phyloP scores from a whole-genome alignment of 2,329 filamentous ascomycete species.

The Clarireedia sp. region DNA sequence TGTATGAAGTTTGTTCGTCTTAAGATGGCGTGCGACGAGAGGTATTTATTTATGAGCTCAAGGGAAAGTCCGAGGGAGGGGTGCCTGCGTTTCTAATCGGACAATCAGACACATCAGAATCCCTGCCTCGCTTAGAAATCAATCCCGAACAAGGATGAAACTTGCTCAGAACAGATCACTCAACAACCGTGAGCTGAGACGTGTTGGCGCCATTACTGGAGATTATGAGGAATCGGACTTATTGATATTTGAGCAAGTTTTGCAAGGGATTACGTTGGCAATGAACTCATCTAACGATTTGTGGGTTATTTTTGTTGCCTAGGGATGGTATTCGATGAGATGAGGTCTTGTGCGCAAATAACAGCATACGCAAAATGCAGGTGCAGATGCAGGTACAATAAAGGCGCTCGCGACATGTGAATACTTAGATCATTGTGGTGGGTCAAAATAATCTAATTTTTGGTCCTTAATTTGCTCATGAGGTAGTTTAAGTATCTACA shows the following conservation, averaged over 20 bases:
- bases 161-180: conserved; percentile 8
- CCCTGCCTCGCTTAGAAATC: conserved; percentile 7
- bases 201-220: background rate
- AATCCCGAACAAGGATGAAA: conserved; percentile 7
- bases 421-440: background rate
- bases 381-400: background rate
- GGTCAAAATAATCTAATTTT: background rate
- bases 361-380: background rate
- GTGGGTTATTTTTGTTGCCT: too few species aligned
- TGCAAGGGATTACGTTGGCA: background rate
- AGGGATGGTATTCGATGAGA: background rate
- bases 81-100: background rate
- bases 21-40: background rate
- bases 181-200: background rate
- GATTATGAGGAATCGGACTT: background rate
- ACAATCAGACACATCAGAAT: background rate
- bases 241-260: background rate
- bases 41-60: background rate
- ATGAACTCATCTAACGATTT: too few species aligned
- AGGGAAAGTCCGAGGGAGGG: background rate
- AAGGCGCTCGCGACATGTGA: background rate
- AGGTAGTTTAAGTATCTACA: background rate
- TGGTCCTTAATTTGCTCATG: background rate
- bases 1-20: background rate
- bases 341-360: background rate